Percentiles rank a stretch among this genome's conserved stretches.
Conservation (phyloP, 176 grass and related monocot species). For the Bromus sterilis region DNA sequence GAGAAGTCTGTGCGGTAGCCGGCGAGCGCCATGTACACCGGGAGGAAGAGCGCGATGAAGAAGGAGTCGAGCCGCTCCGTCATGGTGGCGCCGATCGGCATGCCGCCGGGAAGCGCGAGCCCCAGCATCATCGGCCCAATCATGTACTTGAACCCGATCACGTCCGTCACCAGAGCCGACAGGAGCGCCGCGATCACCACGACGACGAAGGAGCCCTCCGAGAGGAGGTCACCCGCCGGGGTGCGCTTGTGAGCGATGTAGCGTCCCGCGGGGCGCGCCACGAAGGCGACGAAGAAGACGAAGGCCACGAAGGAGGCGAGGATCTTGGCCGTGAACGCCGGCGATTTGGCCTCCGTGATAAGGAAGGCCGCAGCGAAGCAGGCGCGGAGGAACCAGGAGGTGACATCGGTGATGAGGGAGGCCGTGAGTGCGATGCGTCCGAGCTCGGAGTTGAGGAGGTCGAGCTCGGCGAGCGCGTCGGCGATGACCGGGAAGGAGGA, state of each 20-base stretch:
- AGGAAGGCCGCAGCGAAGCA: conserved; percentile 6
- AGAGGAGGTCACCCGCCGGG: conserved; percentile 19
- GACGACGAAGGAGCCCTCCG: conserved; percentile 48
- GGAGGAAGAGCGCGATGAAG: conserved; percentile 63
- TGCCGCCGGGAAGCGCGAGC: conserved; percentile 56
- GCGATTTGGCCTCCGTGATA: conserved; percentile 7
- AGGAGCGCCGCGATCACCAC: conserved; percentile 47
- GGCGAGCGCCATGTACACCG: conserved; percentile 55
- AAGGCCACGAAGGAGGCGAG: conserved; percentile 24
- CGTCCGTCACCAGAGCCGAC: conserved; percentile 50
- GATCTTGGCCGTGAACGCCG: conserved; percentile 11
- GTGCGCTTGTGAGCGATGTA: conserved; percentile 40
- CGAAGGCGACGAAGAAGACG: conserved; percentile 36
- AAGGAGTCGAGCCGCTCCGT: conserved; percentile 68
- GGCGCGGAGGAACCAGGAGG: conserved; percentile 43
- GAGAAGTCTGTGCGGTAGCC: conserved; percentile 66
- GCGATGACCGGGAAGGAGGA: conserved; percentile 68
- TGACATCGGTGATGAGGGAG: conserved; percentile 64
- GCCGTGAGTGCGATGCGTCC: conserved; percentile 66
- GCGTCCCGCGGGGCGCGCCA: conserved; percentile 17
- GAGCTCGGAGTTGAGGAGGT: conserved; percentile 85
- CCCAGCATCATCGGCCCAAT: conserved; percentile 67
- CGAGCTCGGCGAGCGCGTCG: conserved; percentile 56
- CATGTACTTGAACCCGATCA: conserved; percentile 60
- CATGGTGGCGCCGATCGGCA: conserved; percentile 75